A percentile compares a stretch with the other conserved stretches of the same genome.
These are phyloP conservation scores for Salix viminalis DNA, from an alignment of 345 rosid species.

Conservation along the genomic window DNA sequence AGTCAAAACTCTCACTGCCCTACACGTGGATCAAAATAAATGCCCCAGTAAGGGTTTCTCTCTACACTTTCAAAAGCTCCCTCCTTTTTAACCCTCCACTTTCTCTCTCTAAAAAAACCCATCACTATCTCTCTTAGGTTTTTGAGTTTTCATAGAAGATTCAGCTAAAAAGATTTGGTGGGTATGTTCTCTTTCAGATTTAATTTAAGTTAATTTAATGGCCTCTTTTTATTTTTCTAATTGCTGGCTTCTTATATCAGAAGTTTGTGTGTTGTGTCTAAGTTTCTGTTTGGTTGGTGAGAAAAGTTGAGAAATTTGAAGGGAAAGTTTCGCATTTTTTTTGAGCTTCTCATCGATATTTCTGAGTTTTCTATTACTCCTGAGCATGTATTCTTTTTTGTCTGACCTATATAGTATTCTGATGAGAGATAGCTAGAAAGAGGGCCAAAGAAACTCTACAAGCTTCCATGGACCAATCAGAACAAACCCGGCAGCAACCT, in stretches of 20 bases:
- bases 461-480: conserved; percentile 49
- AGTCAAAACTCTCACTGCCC: conserved; percentile 8
- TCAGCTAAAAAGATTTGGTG: conserved; percentile 5
- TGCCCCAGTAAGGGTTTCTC: conserved; percentile 14
- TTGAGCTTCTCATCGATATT: neutral
- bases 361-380: neutral
- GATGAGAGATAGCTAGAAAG: conserved; percentile 16
- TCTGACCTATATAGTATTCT: conserved; percentile 16
- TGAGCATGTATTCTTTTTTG: neutral
- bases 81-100: conserved; percentile 14
- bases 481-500: conserved; percentile 44
- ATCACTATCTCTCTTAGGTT: conserved; percentile 1
- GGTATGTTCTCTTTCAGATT: neutral
- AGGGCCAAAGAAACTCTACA: neutral
- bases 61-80: conserved; percentile 17
- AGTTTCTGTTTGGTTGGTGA: neutral
- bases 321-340: neutral
- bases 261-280: neutral
- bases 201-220: neutral
- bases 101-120: neutral
- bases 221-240: neutral
- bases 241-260: neutral
- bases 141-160: conserved; percentile 2
- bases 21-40: conserved; percentile 22
- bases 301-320: neutral